A percentile compares a stretch with the other conserved stretches of the same genome.
These are phyloP conservation scores for Aspergillus sp. DNA, from an alignment of 2,329 filamentous ascomycete species.

Conservation along the genomic window DNA sequence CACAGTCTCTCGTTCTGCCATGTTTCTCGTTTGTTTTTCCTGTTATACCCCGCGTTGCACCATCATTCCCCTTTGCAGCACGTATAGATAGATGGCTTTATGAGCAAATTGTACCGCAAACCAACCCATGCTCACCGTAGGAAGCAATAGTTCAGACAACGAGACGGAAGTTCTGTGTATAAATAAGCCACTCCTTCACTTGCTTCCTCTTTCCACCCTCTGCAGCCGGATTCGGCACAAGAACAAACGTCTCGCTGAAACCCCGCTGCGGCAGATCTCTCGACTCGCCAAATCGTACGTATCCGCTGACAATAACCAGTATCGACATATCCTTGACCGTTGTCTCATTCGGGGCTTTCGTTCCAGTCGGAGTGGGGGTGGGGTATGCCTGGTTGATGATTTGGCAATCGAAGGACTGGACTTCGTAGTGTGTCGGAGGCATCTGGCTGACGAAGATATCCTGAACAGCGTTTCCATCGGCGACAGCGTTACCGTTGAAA, in stretches of 20 bases:
- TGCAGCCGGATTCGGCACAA: conserved; percentile 61
- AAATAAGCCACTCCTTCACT: conserved; percentile 57
- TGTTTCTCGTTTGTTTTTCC: not conserved
- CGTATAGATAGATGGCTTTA: not conserved
- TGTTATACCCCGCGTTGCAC: not conserved
- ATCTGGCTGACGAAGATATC: conserved; percentile 62
- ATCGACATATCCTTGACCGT: conserved; percentile 58
- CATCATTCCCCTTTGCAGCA: not conserved
- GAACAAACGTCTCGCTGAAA: conserved; percentile 73
- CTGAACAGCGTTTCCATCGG: conserved; percentile 59
- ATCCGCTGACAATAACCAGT: conserved; percentile 66
- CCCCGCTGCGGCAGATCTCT: conserved; percentile 58
- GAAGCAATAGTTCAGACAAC: conserved; percentile 30
- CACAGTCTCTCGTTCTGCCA: not conserved
- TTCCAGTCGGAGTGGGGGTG: conserved; percentile 41
- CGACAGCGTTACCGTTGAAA: conserved; percentile 67
- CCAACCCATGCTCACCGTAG: no score
- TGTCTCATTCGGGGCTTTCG: conserved; percentile 36
- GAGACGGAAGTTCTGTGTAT: conserved; percentile 64
- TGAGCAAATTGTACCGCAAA: not conserved
- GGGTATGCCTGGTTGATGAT: conserved; percentile 65
- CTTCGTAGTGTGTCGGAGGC: conserved; percentile 59
- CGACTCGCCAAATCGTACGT: conserved; percentile 59
- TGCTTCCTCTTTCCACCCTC: conserved; percentile 51
- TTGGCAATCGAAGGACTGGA: conserved; percentile 70